Base-by-base conservation (phyloP, 768 basidiomycete species). In the Strobilomyces confusus region DNA sequence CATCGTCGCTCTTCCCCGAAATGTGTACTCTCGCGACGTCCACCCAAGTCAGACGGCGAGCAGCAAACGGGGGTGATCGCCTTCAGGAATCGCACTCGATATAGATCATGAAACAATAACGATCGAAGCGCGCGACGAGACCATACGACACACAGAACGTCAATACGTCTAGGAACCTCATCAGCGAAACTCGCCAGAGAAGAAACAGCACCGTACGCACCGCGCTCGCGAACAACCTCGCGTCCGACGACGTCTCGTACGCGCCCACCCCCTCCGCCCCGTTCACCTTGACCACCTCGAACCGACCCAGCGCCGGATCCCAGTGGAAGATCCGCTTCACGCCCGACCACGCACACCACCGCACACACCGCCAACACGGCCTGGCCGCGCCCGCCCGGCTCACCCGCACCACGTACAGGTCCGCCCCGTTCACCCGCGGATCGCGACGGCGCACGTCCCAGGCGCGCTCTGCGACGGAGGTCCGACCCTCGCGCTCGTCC, bases 21-120 rank as follows among this genome's bases (percentile, higher is more conserved):
- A 47, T 19, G 11, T 47, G 6, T 40, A 51, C 54, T 49, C 57
- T 49, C 48, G 40, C 54, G 29, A 13, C 37, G 49, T 52, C 42
- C 57, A 55, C 33, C 33, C 17, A 2, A 15, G 12, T 42, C 23
- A 9, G 41, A 58, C 54, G 51, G 54, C 54, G 48, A 58, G 54
- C 22, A 49, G 50, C 48, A 52, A 43, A 37, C 26, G 43, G 57
- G 51, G 51, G 12, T 52, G 2, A 12, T 25, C 17, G 9, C 20
- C n/a, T 25, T 19, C 14, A 2, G 19, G n/a, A 43, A 29, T 9
- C 6, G 9, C 19, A 20, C 15, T 44, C 29, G 6, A 44, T 25
- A n/a, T 2, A 23, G 14, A 4, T 9, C 41, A 26, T 4, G 14
- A 2, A 42, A 5, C n/a, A 12, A 15, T 11, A 42, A 5, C n/a